phyloP scores from a whole-genome alignment of 1,139 yeast genomes.

The Suhomyces bokatorum region DNA sequence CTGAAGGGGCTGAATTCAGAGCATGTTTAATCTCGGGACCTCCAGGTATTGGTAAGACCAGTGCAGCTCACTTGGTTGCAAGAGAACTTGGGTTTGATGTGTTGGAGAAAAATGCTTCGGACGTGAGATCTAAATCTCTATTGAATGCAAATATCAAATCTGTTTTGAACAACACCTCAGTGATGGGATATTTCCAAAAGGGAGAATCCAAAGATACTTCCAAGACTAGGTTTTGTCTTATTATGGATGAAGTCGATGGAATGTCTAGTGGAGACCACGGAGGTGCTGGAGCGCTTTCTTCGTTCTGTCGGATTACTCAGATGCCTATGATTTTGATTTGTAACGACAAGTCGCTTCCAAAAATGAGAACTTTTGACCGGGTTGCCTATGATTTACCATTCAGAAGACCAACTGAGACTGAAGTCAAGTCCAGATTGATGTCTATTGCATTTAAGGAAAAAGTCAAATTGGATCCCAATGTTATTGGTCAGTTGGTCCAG shows the following conservation, averaged over 20 bases:
- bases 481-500: conserved; percentile 81
- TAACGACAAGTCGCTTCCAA: conserved; percentile 88
- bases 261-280: conserved; percentile 99
- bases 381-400: conserved; percentile 83
- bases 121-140: conserved; percentile 81
- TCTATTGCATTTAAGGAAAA: conserved; percentile 87
- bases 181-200: conserved; percentile 68
- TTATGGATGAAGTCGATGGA: conserved; percentile 99
- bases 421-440: conserved; percentile 81
- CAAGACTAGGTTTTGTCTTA: conserved; percentile 58
- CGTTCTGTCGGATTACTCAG: conserved; percentile 78
- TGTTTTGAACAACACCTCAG: conserved; percentile 78
- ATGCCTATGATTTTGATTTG: conserved; percentile 93
- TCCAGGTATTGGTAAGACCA: conserved; percentile 82
- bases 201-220: conserved; percentile 28
- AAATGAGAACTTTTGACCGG: conserved; percentile 93
- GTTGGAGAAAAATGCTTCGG: conserved; percentile 80
- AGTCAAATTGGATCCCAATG: conserved; percentile 73
- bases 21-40: conserved; percentile 88
- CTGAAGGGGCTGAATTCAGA: conserved; percentile 67
- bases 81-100: conserved; percentile 67
- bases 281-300: conserved; percentile 94
- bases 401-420: conserved; percentile 82
- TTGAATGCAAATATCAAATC: conserved; percentile 68
- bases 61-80: conserved; percentile 76